A percentile compares a stretch with the other conserved stretches of the same genome.
Conservation (phyloP, 1,139 yeast species). For the Magnusiomyces ingens region DNA sequence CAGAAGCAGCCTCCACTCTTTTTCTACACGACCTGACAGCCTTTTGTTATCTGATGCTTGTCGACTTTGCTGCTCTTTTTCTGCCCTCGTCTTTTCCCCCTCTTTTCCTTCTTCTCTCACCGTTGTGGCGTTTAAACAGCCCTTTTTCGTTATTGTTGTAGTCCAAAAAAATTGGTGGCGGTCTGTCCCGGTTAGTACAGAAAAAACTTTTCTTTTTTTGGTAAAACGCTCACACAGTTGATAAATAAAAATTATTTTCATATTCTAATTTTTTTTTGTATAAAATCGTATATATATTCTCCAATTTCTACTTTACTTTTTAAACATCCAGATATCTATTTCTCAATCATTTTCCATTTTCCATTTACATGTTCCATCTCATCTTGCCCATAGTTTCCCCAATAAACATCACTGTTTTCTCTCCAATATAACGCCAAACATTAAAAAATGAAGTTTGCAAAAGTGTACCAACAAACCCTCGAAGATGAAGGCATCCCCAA, state of each 20-base stretch:
- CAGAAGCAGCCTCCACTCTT: too few species aligned
- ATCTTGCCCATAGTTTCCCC: neutral
- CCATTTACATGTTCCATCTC: neutral
- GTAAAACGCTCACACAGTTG: neutral
- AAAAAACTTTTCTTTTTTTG: neutral
- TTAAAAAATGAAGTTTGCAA: constrained; percentile 60
- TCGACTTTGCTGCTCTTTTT: too few species aligned
- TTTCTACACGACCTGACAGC: too few species aligned
- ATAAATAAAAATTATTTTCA: too few species aligned
- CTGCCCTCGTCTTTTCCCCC: too few species aligned
- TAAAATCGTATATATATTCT: neutral
- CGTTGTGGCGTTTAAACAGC: too few species aligned
- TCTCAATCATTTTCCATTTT: neutral
- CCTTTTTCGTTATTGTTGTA: too few species aligned
- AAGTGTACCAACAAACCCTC: constrained; percentile 56
- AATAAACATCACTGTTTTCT: neutral
- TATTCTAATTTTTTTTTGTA: neutral
- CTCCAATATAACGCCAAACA: neutral
- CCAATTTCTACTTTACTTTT: neutral
- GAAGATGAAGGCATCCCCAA: constrained; percentile 56
- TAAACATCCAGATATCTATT: neutral
- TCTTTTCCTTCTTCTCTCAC: too few species aligned
- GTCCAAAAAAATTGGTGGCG: too few species aligned
- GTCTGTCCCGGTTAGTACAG: neutral
- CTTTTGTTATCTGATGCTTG: too few species aligned